phyloP scores from a whole-genome alignment of 1,284 basidiomycete genomes.

The Rhodotorula sp. region DNA sequence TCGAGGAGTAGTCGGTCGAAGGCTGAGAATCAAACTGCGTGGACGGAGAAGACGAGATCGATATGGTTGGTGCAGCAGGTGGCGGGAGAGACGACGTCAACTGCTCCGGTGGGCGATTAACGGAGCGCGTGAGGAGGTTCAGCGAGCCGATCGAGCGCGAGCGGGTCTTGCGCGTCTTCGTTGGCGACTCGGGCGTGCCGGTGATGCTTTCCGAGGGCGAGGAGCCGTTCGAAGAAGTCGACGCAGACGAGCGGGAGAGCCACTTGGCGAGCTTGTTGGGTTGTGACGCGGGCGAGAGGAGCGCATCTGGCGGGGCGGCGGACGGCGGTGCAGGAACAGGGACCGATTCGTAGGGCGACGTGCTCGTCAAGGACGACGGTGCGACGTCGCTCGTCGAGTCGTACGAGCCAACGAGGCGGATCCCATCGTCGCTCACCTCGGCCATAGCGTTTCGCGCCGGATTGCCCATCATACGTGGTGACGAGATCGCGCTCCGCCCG shows the following conservation, averaged over 20 bases:
- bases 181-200: background rate
- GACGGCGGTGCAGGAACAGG: too few relatives aligned
- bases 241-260: constrained; percentile 9
- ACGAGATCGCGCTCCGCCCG: background rate
- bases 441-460: background rate
- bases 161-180: constrained; percentile 2
- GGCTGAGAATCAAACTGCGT: background rate
- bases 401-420: constrained; percentile 9
- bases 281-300: constrained; percentile 4
- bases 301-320: background rate
- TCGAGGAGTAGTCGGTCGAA: background rate
- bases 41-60: constrained; percentile 15
- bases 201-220: background rate
- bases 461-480: background rate
- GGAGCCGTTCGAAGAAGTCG: background rate
- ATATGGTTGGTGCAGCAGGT: background rate
- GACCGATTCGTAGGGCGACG: background rate
- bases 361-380: background rate
- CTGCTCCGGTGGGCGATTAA: background rate
- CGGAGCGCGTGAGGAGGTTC: constrained; percentile 7
- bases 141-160: constrained; percentile 26
- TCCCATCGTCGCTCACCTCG: background rate
- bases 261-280: constrained; percentile 20
- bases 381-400: background rate
- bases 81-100: background rate